phyloP scores from a whole-genome alignment of 352 stramenopile genomes.

The Pythium monospermum region DNA sequence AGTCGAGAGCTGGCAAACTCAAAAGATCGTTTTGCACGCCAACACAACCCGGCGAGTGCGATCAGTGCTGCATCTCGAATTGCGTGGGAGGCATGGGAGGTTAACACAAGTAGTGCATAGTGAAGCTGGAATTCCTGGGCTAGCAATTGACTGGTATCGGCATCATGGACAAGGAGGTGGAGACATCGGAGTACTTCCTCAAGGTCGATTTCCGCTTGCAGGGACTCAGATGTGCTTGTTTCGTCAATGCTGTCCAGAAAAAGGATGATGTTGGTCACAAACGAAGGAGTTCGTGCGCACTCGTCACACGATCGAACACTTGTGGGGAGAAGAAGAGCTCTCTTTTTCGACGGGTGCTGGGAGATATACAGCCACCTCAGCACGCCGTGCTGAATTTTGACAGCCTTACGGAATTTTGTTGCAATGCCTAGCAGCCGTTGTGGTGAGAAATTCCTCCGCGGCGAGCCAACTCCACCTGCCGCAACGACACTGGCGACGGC shows the following conservation, averaged over 20 bases:
- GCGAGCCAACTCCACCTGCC: neutral
- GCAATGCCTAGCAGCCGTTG: slow-evolving; percentile 3
- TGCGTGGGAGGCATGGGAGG: slow-evolving; percentile 3
- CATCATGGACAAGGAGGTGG: neutral
- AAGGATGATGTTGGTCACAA: slow-evolving; percentile 12
- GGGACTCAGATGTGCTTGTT: neutral
- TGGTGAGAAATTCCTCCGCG: neutral
- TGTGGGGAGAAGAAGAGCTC: neutral
- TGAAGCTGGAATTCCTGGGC: slow-evolving; percentile 14
- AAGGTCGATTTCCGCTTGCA: neutral
- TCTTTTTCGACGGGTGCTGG: neutral
- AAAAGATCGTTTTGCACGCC: slow-evolving; percentile 10
- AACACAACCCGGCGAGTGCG: slow-evolving; percentile 14
- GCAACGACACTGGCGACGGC: neutral
- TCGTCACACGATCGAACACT: slow-evolving; percentile 1
- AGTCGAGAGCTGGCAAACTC: slow-evolving; percentile 14
- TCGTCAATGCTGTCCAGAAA: slow-evolving; percentile 2
- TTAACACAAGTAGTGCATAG: slow-evolving; percentile 7
- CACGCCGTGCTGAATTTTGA: slow-evolving; percentile 21
- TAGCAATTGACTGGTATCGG: neutral
- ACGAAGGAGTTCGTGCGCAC: slow-evolving; percentile 11
- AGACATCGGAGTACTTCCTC: slow-evolving; percentile 2
- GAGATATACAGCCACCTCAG: slow-evolving; percentile 26
- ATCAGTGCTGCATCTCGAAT: slow-evolving; percentile 10
- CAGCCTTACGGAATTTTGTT: slow-evolving; percentile 17